Percentiles rank a stretch among this genome's conserved stretches.
phyloP scores from a whole-genome alignment of 2,329 filamentous ascomycete genomes.

The Hymenoscyphus occultus region DNA sequence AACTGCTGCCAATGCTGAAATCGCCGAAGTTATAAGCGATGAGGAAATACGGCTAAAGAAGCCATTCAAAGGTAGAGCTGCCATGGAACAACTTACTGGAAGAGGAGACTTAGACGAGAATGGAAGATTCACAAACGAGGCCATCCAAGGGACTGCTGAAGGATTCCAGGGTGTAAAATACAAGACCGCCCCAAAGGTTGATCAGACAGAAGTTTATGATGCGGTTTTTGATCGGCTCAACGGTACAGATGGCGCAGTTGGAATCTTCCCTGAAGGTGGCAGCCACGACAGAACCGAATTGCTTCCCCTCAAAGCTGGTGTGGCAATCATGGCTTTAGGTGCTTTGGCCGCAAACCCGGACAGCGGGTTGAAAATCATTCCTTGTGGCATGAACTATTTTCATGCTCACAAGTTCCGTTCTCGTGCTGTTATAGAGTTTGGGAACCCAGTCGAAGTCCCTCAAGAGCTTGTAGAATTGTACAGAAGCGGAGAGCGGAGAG shows the following conservation, averaged over 20 bases:
- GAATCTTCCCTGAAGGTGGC: conserved; percentile 94
- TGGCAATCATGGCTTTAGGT: conserved; percentile 94
- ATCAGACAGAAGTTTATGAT: conserved; percentile 90
- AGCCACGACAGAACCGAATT: conserved; percentile 93
- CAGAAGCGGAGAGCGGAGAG: conserved; percentile 66
- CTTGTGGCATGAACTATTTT: conserved; percentile 98
- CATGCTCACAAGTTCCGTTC: conserved; percentile 97
- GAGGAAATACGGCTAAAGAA: conserved; percentile 17
- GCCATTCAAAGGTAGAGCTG: conserved; percentile 12
- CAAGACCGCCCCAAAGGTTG: conserved; percentile 86
- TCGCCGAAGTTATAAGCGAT: conserved; percentile 14
- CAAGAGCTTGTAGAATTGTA: conserved; percentile 80
- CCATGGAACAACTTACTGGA: conserved; percentile 15
- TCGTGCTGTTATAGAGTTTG: conserved; percentile 91
- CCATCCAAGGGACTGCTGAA: conserved; percentile 1
- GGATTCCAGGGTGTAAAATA: conserved; percentile 65
- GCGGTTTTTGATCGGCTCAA: conserved; percentile 78
- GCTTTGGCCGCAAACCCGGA: conserved; percentile 76
- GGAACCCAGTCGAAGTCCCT: conserved; percentile 80
- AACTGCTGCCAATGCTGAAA: conserved; percentile 69
- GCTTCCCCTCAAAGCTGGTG: conserved; percentile 72
- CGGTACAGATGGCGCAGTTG: conserved; percentile 79
- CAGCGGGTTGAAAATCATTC: conserved; percentile 73
- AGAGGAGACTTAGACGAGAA: conserved; percentile 15
- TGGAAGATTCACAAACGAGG: conserved; percentile 10